Evolutionary conservation across 2,329 filamentous ascomycete genomes (phyloP).

Genomic region (Neophaeococcomyces aloes): DNA sequence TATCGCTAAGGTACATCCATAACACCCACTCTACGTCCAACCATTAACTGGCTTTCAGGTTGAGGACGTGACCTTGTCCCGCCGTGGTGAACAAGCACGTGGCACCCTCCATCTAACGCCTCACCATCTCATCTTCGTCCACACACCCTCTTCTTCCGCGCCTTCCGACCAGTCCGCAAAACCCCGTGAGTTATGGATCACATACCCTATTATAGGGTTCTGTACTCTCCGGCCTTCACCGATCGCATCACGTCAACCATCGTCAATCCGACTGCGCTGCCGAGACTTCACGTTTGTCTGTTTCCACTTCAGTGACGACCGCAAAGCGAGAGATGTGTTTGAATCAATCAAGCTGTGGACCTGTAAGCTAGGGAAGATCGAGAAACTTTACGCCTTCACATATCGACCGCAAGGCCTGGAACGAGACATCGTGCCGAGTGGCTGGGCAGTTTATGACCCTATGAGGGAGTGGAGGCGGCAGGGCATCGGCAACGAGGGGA

Average conservation of each 20-base stretch:
- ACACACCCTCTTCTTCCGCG: slow-evolving; percentile 36
- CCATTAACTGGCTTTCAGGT: slow-evolving; percentile 27
- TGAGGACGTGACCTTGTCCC: slow-evolving; percentile 48
- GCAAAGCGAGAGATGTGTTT: slow-evolving; percentile 68
- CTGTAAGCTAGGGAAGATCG: slow-evolving; percentile 69
- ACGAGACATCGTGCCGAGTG: slow-evolving; percentile 52
- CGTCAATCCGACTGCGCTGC: slow-evolving; percentile 76
- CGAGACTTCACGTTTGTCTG: slow-evolving; percentile 91
- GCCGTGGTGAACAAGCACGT: slow-evolving; percentile 45
- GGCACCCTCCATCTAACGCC: slow-evolving; percentile 53
- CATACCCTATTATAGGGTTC: slow-evolving; percentile 79
- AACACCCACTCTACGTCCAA: background rate
- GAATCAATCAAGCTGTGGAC: slow-evolving; percentile 74
- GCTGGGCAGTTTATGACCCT: slow-evolving; percentile 78
- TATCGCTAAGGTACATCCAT: slow-evolving; percentile 19
- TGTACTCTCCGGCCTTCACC: slow-evolving; percentile 69
- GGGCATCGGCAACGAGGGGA: slow-evolving; percentile 72
- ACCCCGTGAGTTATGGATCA: slow-evolving; percentile 75
- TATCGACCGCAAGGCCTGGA: slow-evolving; percentile 65
- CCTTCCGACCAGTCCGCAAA: slow-evolving; percentile 32
- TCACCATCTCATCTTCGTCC: slow-evolving; percentile 56
- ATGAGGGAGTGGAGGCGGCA: slow-evolving; percentile 76
- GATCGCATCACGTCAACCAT: slow-evolving; percentile 56
- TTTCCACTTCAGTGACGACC: slow-evolving; percentile 70
- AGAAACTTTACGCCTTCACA: slow-evolving; percentile 82